phyloP scores from a whole-genome alignment of 305 asterid genomes.

The Solanum hybrid region DNA sequence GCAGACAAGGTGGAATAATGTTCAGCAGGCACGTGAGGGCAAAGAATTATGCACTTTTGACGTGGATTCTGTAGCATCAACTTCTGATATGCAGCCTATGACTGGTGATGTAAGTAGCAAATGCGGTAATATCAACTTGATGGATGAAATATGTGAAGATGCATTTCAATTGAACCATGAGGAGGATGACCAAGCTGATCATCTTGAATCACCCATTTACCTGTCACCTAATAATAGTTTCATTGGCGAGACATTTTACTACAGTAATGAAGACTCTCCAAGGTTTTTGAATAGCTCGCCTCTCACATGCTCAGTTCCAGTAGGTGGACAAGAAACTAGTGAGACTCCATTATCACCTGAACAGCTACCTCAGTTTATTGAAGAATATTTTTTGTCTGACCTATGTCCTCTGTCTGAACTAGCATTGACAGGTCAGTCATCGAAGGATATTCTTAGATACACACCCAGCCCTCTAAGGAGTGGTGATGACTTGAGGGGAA shows the following conservation, averaged over 20 bases:
- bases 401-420: constrained; percentile 57
- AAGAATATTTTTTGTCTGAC: constrained; percentile 82
- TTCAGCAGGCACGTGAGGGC: constrained; percentile 46
- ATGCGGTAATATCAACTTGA: constrained; percentile 39
- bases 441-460: constrained; percentile 25
- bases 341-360: constrained; percentile 35
- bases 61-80: constrained; percentile 31
- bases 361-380: constrained; percentile 52
- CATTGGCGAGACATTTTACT: constrained; percentile 22
- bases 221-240: constrained; percentile 28
- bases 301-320: constrained; percentile 14
- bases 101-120: constrained; percentile 25
- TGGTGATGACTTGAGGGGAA: constrained; percentile 35
- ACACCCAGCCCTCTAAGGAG: constrained; percentile 15
- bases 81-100: constrained; percentile 29
- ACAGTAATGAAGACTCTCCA: constrained; percentile 11
- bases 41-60: constrained; percentile 23
- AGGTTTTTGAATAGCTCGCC: constrained; percentile 11
- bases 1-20: constrained; percentile 89
- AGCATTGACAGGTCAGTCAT: constrained; percentile 28
- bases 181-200: constrained; percentile 39
- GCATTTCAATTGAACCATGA: constrained; percentile 52
- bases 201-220: constrained; percentile 27
- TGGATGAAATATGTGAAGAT: constrained; percentile 88
- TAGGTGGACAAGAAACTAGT: constrained; percentile 23